phyloP scores from a whole-genome alignment of 2,329 filamentous ascomycete species.

The Nothopassalora personata region DNA sequence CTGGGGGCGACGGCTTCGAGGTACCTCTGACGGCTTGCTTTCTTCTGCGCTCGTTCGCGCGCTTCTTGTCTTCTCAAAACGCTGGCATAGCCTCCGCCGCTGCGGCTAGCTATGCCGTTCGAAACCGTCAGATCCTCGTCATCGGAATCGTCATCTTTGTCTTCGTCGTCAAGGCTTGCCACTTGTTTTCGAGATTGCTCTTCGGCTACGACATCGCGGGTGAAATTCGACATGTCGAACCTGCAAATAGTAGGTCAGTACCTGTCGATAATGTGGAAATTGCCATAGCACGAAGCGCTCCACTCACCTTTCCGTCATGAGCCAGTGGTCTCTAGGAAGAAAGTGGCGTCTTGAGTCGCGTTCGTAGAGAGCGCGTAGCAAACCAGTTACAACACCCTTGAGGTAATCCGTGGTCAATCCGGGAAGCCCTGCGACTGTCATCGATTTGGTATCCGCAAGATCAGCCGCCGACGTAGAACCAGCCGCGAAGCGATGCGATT shows the following conservation, averaged over 20 bases:
- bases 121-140: conserved; percentile 33
- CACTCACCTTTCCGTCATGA: conserved; percentile 67
- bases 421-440: conserved; percentile 56
- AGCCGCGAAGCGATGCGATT: not conserved
- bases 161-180: conserved; percentile 57
- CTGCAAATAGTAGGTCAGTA: not conserved
- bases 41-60: conserved; percentile 59
- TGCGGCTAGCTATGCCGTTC: conserved; percentile 26
- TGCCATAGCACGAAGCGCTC: not conserved
- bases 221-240: conserved; percentile 82
- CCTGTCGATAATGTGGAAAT: not conserved
- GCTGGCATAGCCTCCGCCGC: conserved; percentile 10
- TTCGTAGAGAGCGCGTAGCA: conserved; percentile 85
- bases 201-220: conserved; percentile 78
- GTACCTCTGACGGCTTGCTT: conserved; percentile 62
- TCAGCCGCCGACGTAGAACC: conserved; percentile 1
- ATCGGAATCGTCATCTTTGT: conserved; percentile 46
- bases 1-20: conserved; percentile 77
- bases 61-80: conserved; percentile 45
- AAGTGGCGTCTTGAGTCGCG: conserved; percentile 85
- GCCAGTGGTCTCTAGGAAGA: conserved; percentile 78
- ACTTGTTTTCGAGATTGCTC: conserved; percentile 71
- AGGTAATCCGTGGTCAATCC: conserved; percentile 74
- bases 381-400: conserved; percentile 69
- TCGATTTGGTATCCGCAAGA: conserved; percentile 30